phyloP scores from a whole-genome alignment of 805 yeast genomes.

The Brettanomyces bruxellensis region DNA sequence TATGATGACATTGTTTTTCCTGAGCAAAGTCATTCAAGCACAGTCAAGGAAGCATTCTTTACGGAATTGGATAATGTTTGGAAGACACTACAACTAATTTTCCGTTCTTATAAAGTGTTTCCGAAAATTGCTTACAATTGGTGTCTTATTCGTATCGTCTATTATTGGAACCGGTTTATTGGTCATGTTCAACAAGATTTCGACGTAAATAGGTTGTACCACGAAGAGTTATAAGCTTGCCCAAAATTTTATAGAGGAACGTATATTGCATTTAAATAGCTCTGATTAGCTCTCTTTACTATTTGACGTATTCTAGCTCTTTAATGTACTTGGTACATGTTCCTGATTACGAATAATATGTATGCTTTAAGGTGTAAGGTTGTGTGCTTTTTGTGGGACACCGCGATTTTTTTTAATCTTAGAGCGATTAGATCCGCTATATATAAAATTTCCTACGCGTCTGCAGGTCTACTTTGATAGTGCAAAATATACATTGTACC shows the following conservation, averaged over 20 bases:
- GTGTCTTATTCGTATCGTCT: conserved; percentile 37
- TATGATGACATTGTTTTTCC: conserved; percentile 19
- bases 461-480: too few species aligned
- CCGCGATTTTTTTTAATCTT: too few species aligned
- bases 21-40: conserved; percentile 2
- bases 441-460: too few species aligned
- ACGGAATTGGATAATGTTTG: conserved; percentile 23
- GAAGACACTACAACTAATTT: conserved; percentile 57
- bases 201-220: conserved; percentile 22
- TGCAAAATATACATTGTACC: too few species aligned
- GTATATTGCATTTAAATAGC: too few species aligned
- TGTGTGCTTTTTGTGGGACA: too few species aligned
- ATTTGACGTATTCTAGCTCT: too few species aligned
- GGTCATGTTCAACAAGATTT: conserved; percentile 41
- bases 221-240: conserved; percentile 2
- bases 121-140: conserved; percentile 55
- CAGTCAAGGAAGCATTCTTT: conserved; percentile 15
- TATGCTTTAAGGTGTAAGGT: background rate
- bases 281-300: too few species aligned
- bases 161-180: conserved; percentile 66
- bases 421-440: too few species aligned
- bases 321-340: too few species aligned
- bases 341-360: too few species aligned
- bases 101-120: conserved; percentile 55
- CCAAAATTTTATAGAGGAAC: too few species aligned